Evolutionary conservation across 2,329 filamentous ascomycete genomes (phyloP), one percentile per base, ranked within the genome.

Genomic region (Cladosporium austrohemisphaericum): DNA sequence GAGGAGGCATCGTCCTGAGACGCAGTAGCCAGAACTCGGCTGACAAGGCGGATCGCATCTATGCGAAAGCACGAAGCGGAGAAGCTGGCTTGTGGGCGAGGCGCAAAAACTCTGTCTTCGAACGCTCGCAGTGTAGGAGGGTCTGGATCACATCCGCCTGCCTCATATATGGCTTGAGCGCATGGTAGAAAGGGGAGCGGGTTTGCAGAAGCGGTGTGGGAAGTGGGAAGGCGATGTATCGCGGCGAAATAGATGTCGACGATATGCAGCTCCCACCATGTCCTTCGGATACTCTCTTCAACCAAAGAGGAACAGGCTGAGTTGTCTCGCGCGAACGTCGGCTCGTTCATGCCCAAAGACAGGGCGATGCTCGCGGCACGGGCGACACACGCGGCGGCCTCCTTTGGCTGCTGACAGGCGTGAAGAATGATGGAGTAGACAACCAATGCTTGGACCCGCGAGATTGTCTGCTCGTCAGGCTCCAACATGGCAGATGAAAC

Each of bases 241-340:
- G 87, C 88, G 4, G 88, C 87, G 56, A 94, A 78, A 78, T 95
- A 85, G 48, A 85, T 88, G 64, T 95, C 89, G 13, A 88, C 79
- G n/a, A 88, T 78, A 62, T 85, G 92, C 31, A 88, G 61, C 59
- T 80, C 89, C 91, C 91, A 96, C 90, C 90, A 96, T 1, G 90
- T 96, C 51, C 91, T 78, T 16, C 89, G 80, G 80, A 88, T 85
- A 64, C 85, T 88, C 9, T 46, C 41, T 20, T 46, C 41, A 5
- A 18, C n/a, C 9, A 46, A 22, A 13, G 40, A 9, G 11, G 40
- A 37, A 20, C 14, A 11, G 0, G 23, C 25, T 20, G 32, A 20
- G 10, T 46, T 35, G 8, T 5, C 22, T 23, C 32, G 31, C 10
- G 88, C 84, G 64, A 83, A 95, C 0, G 78, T 75, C 40, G 79